These are phyloP conservation scores for Coemansia sp. DNA, from an alignment of 371 early-diverging fungal species.

Conservation along the genomic window DNA sequence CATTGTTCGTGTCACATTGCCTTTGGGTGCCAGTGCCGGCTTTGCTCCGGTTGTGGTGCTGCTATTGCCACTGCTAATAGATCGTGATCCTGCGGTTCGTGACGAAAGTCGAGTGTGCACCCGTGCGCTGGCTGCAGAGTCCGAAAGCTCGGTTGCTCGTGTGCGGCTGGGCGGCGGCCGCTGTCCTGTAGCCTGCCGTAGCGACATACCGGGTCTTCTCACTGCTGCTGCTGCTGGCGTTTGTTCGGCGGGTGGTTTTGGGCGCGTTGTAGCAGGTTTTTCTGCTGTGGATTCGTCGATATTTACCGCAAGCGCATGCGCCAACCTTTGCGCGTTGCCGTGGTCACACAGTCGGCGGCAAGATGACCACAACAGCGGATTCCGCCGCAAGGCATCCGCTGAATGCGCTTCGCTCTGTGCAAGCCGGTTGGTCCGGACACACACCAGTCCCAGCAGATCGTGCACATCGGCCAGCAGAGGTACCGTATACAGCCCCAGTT, in stretches of 20 bases:
- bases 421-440: slow-evolving; percentile 38
- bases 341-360: slow-evolving; percentile 45
- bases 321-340: slow-evolving; percentile 15
- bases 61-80: neutral
- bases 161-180: neutral
- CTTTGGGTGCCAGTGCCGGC: neutral
- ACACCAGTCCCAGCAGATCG: slow-evolving; percentile 43
- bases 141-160: neutral
- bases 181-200: neutral
- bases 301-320: neutral
- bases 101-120: slow-evolving; percentile 6
- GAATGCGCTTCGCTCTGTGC: slow-evolving; percentile 39
- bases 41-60: neutral
- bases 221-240: neutral
- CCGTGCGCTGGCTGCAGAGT: slow-evolving; percentile 1
- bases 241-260: neutral
- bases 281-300: neutral
- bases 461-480: slow-evolving; percentile 36
- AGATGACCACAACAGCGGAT: slow-evolving; percentile 46
- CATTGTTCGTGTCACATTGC: neutral
- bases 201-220: neutral
- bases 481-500: slow-evolving; percentile 11
- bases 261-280: neutral
- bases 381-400: slow-evolving; percentile 28
- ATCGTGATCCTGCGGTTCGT: neutral